phyloP scores from a whole-genome alignment of 2,329 filamentous ascomycete genomes.

The Capronia coronata region DNA sequence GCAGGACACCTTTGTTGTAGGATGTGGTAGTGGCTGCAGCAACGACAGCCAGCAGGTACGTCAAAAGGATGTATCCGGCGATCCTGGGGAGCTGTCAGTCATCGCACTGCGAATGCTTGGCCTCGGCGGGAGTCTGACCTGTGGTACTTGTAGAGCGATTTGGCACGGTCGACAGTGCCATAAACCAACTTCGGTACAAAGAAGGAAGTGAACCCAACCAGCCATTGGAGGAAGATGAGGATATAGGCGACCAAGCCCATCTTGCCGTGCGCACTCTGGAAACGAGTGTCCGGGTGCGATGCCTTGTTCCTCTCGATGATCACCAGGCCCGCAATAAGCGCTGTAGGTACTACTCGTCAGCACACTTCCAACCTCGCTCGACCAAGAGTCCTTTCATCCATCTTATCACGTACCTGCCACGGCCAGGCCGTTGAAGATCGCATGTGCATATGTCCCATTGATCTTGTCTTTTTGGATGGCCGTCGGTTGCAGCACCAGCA shows the following conservation, averaged over 20 bases:
- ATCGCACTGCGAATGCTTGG: not conserved
- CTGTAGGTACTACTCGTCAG: constrained; percentile 8
- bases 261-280: constrained; percentile 73
- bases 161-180: constrained; percentile 71
- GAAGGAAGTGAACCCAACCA: constrained; percentile 78
- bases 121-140: constrained; percentile 10
- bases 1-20: constrained; percentile 62
- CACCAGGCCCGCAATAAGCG: constrained; percentile 39
- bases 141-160: constrained; percentile 85
- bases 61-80: constrained; percentile 66
- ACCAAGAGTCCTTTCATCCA: not conserved
- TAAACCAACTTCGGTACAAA: constrained; percentile 62
- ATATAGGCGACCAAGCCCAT: constrained; percentile 72
- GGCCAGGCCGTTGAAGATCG: constrained; percentile 52
- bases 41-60: constrained; percentile 67
- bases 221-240: constrained; percentile 63
- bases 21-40: constrained; percentile 67
- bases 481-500: constrained; percentile 83
- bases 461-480: constrained; percentile 68
- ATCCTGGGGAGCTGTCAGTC: constrained; percentile 40
- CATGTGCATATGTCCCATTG: constrained; percentile 58
- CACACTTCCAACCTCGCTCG: not conserved
- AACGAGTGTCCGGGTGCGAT: constrained; percentile 57
- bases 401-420: constrained; percentile 39
- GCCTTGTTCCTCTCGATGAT: constrained; percentile 68